phyloP scores from a whole-genome alignment of 1,284 basidiomycete species.

The Rhizoctonia solani region DNA sequence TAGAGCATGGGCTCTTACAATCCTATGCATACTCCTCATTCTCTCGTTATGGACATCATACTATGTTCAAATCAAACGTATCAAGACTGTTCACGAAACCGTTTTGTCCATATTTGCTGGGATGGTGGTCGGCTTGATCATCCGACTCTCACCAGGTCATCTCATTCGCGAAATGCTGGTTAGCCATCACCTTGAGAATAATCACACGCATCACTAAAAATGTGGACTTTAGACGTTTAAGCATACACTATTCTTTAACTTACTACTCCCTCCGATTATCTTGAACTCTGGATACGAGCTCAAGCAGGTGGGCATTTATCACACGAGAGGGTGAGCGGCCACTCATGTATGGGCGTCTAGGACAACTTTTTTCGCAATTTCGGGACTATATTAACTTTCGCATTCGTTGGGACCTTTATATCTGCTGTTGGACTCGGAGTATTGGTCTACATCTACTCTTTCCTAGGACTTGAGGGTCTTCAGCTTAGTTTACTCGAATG shows the following conservation, averaged over 20 bases:
- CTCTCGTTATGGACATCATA: conserved; percentile 96
- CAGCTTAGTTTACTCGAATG: conserved; percentile 86
- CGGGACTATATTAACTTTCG: conserved; percentile 94
- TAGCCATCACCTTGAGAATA: conserved; percentile 49
- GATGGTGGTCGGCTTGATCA: conserved; percentile 92
- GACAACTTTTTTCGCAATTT: conserved; percentile 99
- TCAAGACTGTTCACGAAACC: conserved; percentile 96
- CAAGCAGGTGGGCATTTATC: conserved; percentile 70
- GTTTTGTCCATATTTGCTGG: conserved; percentile 94
- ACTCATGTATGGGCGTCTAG: conserved; percentile 49
- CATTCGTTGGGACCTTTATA: conserved; percentile 95
- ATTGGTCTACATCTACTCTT: conserved; percentile 94
- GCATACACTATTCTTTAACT: conserved; percentile 97
- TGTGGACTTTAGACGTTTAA: conserved; percentile 75
- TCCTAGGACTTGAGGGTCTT: conserved; percentile 86
- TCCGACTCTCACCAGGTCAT: conserved; percentile 88
- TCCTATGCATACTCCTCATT: conserved; percentile 93
- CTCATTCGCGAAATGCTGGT: conserved; percentile 98
- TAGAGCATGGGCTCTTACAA: conserved; percentile 82
- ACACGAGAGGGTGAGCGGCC: conserved; percentile 4
- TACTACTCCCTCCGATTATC: conserved; percentile 96
- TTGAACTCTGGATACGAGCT: conserved; percentile 97
- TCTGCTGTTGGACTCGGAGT: conserved; percentile 94
- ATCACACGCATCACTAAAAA: background rate
- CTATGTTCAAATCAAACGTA: conserved; percentile 95